These are phyloP conservation scores for Samsoniella hepiali DNA, from an alignment of 2,329 filamentous ascomycete genomes.

Conservation along the genomic window DNA sequence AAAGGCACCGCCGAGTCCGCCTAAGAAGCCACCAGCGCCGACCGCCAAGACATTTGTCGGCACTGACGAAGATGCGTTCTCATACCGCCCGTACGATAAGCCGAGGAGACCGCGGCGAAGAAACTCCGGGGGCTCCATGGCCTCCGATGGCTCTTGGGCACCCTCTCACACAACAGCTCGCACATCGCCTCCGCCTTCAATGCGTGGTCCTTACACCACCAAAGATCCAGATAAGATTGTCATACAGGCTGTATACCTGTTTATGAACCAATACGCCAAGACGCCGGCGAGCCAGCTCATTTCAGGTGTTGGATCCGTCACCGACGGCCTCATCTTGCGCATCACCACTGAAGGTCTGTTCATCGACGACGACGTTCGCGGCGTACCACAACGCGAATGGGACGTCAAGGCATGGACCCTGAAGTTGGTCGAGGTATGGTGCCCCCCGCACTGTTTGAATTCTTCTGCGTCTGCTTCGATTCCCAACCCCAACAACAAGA, in stretches of 20 bases:
- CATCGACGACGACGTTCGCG: conserved; percentile 91
- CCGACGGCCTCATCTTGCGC: conserved; percentile 85
- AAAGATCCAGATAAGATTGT: conserved; percentile 95
- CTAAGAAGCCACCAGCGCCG: conserved; percentile 42
- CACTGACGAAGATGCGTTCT: conserved; percentile 65
- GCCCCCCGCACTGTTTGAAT: conserved; percentile 60
- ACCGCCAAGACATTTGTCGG: conserved; percentile 57
- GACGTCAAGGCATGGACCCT: conserved; percentile 98
- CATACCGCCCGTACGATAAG: conserved; percentile 74
- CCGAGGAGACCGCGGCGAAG: conserved; percentile 56
- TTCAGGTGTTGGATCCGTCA: conserved; percentile 78
- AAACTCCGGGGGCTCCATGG: conserved; percentile 65
- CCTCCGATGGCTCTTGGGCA: conserved; percentile 84
- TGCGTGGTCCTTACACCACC: conserved; percentile 75
- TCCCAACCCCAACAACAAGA: conserved; percentile 39
- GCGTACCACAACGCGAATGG: conserved; percentile 94
- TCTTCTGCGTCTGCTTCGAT: conserved; percentile 37
- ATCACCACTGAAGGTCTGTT: conserved; percentile 94
- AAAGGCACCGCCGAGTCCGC: conserved; percentile 30
- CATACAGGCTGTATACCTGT: conserved; percentile 87
- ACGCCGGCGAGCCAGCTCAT: conserved; percentile 90
- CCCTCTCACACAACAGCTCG: conserved; percentile 78
- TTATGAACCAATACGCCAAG: conserved; percentile 83
- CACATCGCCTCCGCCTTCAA: conserved; percentile 78
- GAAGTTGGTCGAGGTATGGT: conserved; percentile 88